Evolutionary conservation across 176 grass and related monocot species (phyloP), one percentile per base, ranked within the genome.

Genomic region (Oryza rufipogon): DNA sequence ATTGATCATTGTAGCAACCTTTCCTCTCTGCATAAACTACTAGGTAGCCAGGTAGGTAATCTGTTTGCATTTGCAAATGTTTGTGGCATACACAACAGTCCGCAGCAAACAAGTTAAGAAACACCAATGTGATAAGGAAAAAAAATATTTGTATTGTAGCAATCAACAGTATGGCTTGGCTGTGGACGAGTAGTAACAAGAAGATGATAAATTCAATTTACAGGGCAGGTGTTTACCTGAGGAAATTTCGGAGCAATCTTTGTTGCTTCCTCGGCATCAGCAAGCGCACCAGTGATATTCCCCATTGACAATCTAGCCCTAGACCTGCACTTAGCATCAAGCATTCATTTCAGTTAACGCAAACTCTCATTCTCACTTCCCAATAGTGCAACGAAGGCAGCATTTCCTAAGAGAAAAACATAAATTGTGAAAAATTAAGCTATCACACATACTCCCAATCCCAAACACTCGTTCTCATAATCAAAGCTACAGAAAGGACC

Each of bases 261-360:
- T 86, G 75, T 86, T 30, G 93, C 86, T 81, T 96, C 91, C 3
- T 89, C 89, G 0, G 91, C 93, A 34, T 96, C 93, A 11, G 48
- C 88, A 80, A 96, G 86, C 3, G 86, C 89, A 54, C 85, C 90
- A 38, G 58, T 28, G 45, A 72, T 64, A 75, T 94, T 73, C 7
- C 84, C 91, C 22, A 88, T 73, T 84, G 68, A 47, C n/a, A 99
- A 10, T 78, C 90, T 94, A n/a, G 86, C 96, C 81, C 80, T 83
- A 23, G 91, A 95, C 88, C 96, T 99, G 77, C 63, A 76, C 26
- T 82, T 84, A 54, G n/a, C 5, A 75, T 36, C 89, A 70, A 71
- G 0, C 58, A 63, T 0, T 23, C 58, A 23, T 63, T 63, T 63
- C 58, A 63, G 58, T 20, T n/a, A 7, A 23, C 2, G n/a, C 20